These are phyloP conservation scores for Saccharomyces hybrid DNA, from an alignment of 1,139 yeast genomes.

Conservation along the genomic window DNA sequence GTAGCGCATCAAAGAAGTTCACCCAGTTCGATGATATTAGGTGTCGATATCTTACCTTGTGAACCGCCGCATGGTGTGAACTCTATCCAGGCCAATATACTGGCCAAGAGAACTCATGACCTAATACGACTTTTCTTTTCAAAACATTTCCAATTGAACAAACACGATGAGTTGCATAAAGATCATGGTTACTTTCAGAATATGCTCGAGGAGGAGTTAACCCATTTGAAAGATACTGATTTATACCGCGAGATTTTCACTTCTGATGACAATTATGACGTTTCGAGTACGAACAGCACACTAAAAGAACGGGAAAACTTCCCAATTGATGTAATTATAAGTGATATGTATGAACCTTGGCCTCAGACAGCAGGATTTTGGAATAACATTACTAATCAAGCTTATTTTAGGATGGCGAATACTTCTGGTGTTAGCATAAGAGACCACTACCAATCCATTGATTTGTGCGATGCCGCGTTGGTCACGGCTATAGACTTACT, in stretches of 20 bases:
- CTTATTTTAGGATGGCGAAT: constrained; percentile 70
- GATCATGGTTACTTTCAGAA: constrained; percentile 25
- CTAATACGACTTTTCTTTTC: constrained; percentile 50
- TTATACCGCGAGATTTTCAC: constrained; percentile 15
- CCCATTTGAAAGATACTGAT: constrained; percentile 10
- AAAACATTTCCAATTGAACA: constrained; percentile 34
- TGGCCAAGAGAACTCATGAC: constrained; percentile 58
- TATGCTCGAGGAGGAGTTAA: constrained; percentile 12
- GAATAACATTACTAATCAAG: constrained; percentile 69
- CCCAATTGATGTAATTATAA: constrained; percentile 62
- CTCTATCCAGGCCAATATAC: constrained; percentile 78
- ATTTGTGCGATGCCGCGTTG: constrained; percentile 86
- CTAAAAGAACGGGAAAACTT: constrained; percentile 12
- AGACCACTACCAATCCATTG: constrained; percentile 55
- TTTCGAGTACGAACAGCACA: constrained; percentile 1
- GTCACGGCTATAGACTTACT: constrained; percentile 63
- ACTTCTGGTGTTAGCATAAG: constrained; percentile 55
- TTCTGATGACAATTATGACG: constrained; percentile 5
- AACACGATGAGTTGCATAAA: constrained; percentile 21
- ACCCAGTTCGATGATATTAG: constrained; percentile 60
- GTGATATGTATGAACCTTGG: constrained; percentile 82
- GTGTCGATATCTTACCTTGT: constrained; percentile 75
- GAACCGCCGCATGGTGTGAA: constrained; percentile 75
- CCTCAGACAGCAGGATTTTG: constrained; percentile 57
- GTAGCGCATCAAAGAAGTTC: constrained; percentile 58